phyloP scores from a whole-genome alignment of 75 land plant species.

The Cupressus sempervirens region DNA sequence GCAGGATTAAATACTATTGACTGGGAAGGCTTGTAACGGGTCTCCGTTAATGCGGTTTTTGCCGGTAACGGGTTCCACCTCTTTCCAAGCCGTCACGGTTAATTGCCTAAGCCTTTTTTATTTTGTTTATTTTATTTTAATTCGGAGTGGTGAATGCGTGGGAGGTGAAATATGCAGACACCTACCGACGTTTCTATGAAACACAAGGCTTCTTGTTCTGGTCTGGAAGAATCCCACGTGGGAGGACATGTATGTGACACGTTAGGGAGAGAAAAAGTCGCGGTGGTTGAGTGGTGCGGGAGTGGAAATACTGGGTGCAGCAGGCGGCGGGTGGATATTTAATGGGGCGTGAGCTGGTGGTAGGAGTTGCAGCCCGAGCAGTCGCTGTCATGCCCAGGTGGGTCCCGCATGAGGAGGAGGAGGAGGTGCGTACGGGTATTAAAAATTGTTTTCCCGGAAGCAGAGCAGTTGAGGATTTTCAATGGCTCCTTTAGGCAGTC shows the following conservation, averaged over 20 bases:
- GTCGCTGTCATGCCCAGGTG: neutral
- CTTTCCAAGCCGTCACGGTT: too few species aligned
- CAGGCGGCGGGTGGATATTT: neutral
- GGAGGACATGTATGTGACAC: neutral
- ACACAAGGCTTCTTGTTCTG: too few species aligned
- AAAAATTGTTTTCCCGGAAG: neutral
- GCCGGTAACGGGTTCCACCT: too few species aligned
- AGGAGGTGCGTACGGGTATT: neutral
- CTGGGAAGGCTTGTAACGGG: too few species aligned
- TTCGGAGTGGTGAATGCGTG: too few species aligned
- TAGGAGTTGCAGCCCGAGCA: neutral
- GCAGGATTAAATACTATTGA: too few species aligned
- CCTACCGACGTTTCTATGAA: too few species aligned
- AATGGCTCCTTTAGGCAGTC: neutral
- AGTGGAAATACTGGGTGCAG: neutral
- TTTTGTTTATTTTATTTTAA: too few species aligned
- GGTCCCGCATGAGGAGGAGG: neutral
- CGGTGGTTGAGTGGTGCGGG: neutral
- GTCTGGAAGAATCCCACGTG: neutral
- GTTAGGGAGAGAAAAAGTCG: neutral
- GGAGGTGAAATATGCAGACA: too few species aligned
- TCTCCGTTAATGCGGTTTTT: too few species aligned
- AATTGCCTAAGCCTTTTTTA: too few species aligned
- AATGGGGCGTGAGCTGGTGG: neutral
- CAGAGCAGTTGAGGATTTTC: neutral